Evolutionary conservation across 78 protist species (phyloP), one percentile per base, ranked within the genome.

Genomic region (Dictyostelium intermedium): DNA sequence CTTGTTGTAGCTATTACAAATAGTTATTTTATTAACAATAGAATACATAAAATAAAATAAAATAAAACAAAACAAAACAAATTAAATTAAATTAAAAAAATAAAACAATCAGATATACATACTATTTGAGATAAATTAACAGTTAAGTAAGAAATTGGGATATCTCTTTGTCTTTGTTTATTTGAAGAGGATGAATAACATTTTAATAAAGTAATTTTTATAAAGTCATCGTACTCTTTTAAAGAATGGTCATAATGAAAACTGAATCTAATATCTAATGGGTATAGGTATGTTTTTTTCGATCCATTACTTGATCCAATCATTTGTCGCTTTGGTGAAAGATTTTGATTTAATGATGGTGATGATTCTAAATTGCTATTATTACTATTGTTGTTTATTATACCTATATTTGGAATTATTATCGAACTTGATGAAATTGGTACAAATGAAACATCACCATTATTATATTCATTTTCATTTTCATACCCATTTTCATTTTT

Each of bases 161-260:
- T 69, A 32, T 27, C 34, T 43, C 56, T 34, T 30, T 80, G 41
- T 60, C 86, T 82, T 43, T 74, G 66, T 61, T 84, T 60, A 34
- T 79, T 43, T 16, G 82, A 73, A 14, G 82, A 39, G 8, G 82
- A 30, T n/a, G 61, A 13, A 14, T 39, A 10, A 34, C 45, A 61
- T 30, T 83, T 60, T 43, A 69, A 89, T 50, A 89, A 39, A 25
- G 93, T 89, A 5, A 89, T 89, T 66, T 89, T 89, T 2, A 89
- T 73, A 32, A 39, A 61, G 23, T 89, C 87, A n/a, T 89, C 86
- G 20, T 69, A 80, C 37, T 89, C 93, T 32, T 89, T 89, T 25
- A 89, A 53, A 3, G 87, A 69, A 47, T 89, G 93, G 45, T 89
- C 93, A 80, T 89, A 89, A 77, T 89, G 93, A 34, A 89, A 89